These are phyloP conservation scores for Heliocybe sulcata DNA, from an alignment of 1,284 basidiomycete species.

Conservation along the genomic window DNA sequence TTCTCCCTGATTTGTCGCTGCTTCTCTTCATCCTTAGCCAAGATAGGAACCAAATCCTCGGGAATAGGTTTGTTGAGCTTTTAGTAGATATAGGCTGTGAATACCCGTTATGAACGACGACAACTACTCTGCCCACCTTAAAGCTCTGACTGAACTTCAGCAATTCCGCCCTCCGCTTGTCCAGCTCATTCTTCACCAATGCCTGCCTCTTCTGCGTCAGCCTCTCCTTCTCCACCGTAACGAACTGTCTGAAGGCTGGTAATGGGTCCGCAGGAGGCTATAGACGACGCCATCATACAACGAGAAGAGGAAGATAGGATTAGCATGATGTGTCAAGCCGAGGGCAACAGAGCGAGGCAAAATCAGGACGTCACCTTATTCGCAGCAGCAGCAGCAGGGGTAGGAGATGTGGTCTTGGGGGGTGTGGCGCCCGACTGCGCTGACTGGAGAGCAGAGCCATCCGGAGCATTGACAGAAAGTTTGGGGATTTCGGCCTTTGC, in stretches of 20 bases:
- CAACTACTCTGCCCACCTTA: slow-evolving; percentile 51
- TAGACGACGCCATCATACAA: slow-evolving; percentile 4
- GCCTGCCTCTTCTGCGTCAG: slow-evolving; percentile 88
- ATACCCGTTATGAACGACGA: neutral
- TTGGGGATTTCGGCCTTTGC: slow-evolving; percentile 53
- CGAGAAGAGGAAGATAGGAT: neutral
- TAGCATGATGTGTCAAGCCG: neutral
- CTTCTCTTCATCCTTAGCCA: slow-evolving; percentile 87
- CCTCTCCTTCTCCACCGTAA: slow-evolving; percentile 83
- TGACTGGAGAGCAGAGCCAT: slow-evolving; percentile 38
- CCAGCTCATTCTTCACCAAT: slow-evolving; percentile 88
- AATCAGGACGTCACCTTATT: slow-evolving; percentile 12
- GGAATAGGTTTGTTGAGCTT: slow-evolving; percentile 92
- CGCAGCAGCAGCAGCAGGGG: slow-evolving; percentile 38
- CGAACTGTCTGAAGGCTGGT: slow-evolving; percentile 84
- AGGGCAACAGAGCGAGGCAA: neutral
- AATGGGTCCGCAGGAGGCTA: slow-evolving; percentile 62
- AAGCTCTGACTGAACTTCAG: slow-evolving; percentile 90
- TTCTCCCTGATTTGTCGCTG: slow-evolving; percentile 80
- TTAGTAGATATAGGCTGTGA: neutral
- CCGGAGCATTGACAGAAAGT: slow-evolving; percentile 64
- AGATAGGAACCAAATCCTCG: slow-evolving; percentile 87
- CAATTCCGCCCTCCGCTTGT: slow-evolving; percentile 86
- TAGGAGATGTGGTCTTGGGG: slow-evolving; percentile 41
- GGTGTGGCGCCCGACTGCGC: slow-evolving; percentile 25